Evolutionary conservation across 306 rosid species (phyloP).

Genomic region (Malus fusca): DNA sequence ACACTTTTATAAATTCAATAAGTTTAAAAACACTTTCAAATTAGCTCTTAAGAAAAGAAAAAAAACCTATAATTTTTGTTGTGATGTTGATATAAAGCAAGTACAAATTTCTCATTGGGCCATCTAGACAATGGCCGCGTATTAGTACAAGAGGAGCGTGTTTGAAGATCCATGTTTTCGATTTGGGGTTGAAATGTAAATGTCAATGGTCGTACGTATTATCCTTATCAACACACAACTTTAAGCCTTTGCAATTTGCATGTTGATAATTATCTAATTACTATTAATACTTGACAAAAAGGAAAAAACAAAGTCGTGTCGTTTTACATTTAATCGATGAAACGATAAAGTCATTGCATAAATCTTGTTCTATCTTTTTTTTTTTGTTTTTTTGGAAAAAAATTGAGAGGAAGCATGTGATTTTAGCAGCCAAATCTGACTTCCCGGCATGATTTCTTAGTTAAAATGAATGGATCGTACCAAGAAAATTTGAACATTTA

Average conservation of each 20-base stretch:
- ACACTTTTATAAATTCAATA: no score
- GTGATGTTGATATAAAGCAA: neutral
- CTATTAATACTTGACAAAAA: slow-evolving; percentile 5
- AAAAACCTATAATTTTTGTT: neutral
- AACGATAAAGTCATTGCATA: neutral
- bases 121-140: neutral
- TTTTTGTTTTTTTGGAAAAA: neutral
- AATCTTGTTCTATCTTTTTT: neutral
- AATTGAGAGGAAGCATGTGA: neutral
- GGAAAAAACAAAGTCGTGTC: neutral
- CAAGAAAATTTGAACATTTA: neutral
- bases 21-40: no score
- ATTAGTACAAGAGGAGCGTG: neutral
- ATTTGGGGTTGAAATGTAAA: neutral
- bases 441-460: neutral
- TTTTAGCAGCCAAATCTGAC: slow-evolving; percentile 12
- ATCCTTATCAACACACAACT: neutral
- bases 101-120: neutral
- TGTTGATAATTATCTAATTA: neutral
- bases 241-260: neutral
- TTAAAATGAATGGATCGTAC: neutral
- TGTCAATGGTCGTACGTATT: neutral
- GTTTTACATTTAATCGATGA: neutral
- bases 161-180: slow-evolving; percentile 7
- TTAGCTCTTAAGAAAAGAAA: no score